Base-by-base conservation (phyloP, 2,329 filamentous ascomycete species). In the Scleromitrula shiraiana region DNA sequence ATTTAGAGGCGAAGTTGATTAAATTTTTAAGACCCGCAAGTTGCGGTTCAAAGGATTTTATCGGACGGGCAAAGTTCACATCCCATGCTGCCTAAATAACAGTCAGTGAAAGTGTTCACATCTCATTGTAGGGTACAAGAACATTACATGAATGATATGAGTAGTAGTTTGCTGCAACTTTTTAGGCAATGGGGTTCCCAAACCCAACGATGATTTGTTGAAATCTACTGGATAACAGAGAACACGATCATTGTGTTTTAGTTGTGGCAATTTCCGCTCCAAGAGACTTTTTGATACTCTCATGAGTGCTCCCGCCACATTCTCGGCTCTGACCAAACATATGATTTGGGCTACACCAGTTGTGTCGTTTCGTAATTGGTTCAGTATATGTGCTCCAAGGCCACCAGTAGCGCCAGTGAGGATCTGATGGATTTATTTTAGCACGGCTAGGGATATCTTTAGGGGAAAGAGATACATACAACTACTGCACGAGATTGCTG, bases 31-130 rank as follows among this genome's bases (percentile, higher is more conserved):
- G 63, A 23, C 69, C 72, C 4, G 67, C 64, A 26, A 82, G 72
- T 53, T 74, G 73, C 52, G 76, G 71, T 32, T 68, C 70, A 55
- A 83, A 83, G 50, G 72, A 76, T 32, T 63, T 64, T 1, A 83
- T 66, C 4, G 72, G 70, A 45, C 79, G 67, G 22, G 72, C 74
- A 65, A 83, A 83, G 62, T 83, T 83, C 15, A 83, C 80, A 2
- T 74, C 70, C 80, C 80, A 83, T 17, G 79, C 79, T 19, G 56
- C 53, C 59, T 61, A 38, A 9, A 23, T 38, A 3, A 27, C n/a
- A n/a, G 5, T 26, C 7, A 20, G 22, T 32, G 24, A 23, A 1
- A 10, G 24, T 9, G 15, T n/a, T 15, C 24, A 26, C 30, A 2
- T 5, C 15, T 29, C n/a, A 15, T 19, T 17, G 15, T 7, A 9